Evolutionary conservation across 169 alveolate genomes (phyloP), one percentile per base, ranked within the genome.

Genomic region (Plasmodium yoelii): DNA sequence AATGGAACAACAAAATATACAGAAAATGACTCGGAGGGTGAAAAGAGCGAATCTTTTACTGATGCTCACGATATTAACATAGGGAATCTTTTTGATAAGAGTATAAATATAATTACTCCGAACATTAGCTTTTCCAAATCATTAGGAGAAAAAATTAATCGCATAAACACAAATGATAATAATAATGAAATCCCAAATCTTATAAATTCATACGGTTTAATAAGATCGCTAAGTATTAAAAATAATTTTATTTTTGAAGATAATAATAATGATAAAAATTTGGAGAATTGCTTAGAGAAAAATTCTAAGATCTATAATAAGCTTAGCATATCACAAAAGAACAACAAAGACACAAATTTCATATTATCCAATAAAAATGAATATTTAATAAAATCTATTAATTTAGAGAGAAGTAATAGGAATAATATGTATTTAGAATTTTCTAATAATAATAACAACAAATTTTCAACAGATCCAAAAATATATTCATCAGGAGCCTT

Each of bases 201-300:
- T 15, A 28, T 47, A 7, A 39, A 15, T 13, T 47, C 77, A 19
- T 42, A 18, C 49, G 18, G 51, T 12, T 63, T 51, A 3, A 77
- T 63, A 44, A 77, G 63, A 5, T 26, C 77, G 44, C 57, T 77
- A 19, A 69, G 55, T 42, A 24, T 64, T 63, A 63, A 56, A 77
- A 26, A 77, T 42, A 15, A 44, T 51, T 24, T 42, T 63, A 26
- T 39, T 24, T 18, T 64, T 26, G 73, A 47, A 63, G 70, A 68
- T 63, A 64, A 61, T 22, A 64, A 49, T 51, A 44, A 26, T 12
- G 12, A 18, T 63, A 46, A 77, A 34, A 57, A 22, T 26, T 51
- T 63, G 42, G 10, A 24, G 5, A 39, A n/a, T 18, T 63, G 1
- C 49, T 22, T 2, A 63, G n/a, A n/a, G 7, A 10, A 39, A 18